These are phyloP conservation scores for Dacryopinax spathularia DNA, from an alignment of 768 basidiomycete species.

Conservation along the genomic window DNA sequence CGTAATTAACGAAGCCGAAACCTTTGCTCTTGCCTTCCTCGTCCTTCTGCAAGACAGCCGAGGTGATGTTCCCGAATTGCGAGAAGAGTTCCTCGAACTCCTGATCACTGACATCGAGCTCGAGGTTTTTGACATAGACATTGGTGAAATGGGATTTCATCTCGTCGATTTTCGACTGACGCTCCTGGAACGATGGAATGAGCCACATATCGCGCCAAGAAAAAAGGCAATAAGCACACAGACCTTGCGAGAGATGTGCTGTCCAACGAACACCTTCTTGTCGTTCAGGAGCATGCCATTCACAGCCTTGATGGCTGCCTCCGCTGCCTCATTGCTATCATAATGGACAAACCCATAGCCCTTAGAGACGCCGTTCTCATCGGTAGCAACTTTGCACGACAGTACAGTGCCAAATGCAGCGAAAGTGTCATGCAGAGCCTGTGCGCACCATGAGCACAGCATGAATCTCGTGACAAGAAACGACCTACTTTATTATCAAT, in stretches of 20 bases:
- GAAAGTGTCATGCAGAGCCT: slow-evolving; percentile 99
- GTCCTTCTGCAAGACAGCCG: slow-evolving; percentile 69
- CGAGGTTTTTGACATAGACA: slow-evolving; percentile 95
- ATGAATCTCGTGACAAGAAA: background rate
- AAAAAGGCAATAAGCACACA: slow-evolving; percentile 13
- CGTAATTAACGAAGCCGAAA: slow-evolving; percentile 97
- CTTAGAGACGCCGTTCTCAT: slow-evolving; percentile 87
- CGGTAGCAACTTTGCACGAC: slow-evolving; percentile 97
- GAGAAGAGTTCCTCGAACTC: slow-evolving; percentile 75
- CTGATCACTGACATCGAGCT: slow-evolving; percentile 64
- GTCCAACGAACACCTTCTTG: slow-evolving; percentile 97
- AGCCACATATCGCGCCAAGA: background rate
- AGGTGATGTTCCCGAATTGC: slow-evolving; percentile 70
- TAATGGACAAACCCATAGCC: slow-evolving; percentile 99
- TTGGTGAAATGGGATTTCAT: slow-evolving; percentile 96
- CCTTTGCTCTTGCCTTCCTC: slow-evolving; percentile 88
- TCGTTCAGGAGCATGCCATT: slow-evolving; percentile 99
- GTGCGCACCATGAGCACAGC: slow-evolving; percentile 5
- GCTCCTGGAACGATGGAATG: slow-evolving; percentile 45
- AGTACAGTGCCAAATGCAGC: slow-evolving; percentile 97
- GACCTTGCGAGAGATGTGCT: slow-evolving; percentile 93
- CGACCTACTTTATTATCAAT: slow-evolving; percentile 85
- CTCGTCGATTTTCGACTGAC: slow-evolving; percentile 96
- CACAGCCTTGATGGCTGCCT: slow-evolving; percentile 92
- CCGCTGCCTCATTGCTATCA: slow-evolving; percentile 92